Base-by-base conservation (phyloP, 441 rosid species). In the Adansonia madagascariensis region DNA sequence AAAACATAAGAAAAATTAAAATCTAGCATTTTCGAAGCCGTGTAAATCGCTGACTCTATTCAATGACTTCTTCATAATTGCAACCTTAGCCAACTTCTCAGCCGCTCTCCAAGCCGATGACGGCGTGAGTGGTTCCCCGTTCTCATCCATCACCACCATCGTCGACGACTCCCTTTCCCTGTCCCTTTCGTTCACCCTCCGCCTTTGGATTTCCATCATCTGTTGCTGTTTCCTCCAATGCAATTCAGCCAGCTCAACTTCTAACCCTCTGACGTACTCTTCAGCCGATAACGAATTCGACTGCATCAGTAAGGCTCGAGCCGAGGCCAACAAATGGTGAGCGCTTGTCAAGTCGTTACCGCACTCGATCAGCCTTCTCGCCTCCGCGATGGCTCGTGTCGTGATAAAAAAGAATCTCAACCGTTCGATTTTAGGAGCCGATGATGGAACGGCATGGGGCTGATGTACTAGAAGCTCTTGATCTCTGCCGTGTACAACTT, bases 21-120 rank as follows among this genome's bases (percentile, higher is more conserved):
- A 89, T 79, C 94, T 88, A 65, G 94, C 92, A 63, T 89, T 89
- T 79, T 90, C 92, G 60, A 90, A 89, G 85, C 94, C 94, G 86
- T 90, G 94, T 87, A 90, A 77, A 75, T 89, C 91, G 81, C 91
- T 82, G 61, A 79, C 88, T 79, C 84, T 74, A 71, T 79, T 82
- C 84, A 81, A 55, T 57, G 86, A 81, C 84, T 86, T 86, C 85
- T 87, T 90, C 88, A 86, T 84, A 75, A 85, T 80, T 22, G 92
- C 92, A 67, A 85, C 81, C 77, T 89, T 86, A 46, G 92, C 94
- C 81, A 86, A 52, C 80, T 80, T 86, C 85, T 89, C 92, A 74
- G 94, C 94, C 57, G 92, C 90, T 77, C 91, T 84, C 94, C 92
- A 86, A 64, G 94, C 91, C 44, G 89, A 86, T 0, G 88, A 76